Evolutionary conservation across 768 basidiomycete species (phyloP), one percentile per base, ranked within the genome.

Genomic region (Cyclocybe aegerita): DNA sequence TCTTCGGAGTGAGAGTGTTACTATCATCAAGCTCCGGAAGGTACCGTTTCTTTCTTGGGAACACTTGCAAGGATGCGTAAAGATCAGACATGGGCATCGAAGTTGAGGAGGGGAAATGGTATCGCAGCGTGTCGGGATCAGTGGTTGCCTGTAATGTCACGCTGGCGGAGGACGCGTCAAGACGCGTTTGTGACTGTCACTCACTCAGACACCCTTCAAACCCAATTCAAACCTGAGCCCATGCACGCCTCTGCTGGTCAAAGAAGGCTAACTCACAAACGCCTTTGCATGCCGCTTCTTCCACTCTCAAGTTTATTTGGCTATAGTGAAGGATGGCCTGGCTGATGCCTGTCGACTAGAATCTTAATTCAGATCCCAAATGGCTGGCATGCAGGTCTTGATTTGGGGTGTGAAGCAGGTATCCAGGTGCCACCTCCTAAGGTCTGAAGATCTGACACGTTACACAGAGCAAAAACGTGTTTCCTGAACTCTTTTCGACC

Each of bases 1-100:
- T 82, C 71, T 91, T 92, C 45, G 89, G 88, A 0, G 86, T 87
- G 49, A 82, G 66, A 11, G 72, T 70, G 8, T 61, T 65, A 36
- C 81, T 80, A 57, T 83, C 82, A 57, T 85, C 84, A 42, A 72
- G 71, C 49, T 73, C 73, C 16, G 77, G 64, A 33, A 75, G 71
- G 47, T 69, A 69, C 48, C 89, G 81, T 66, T 85, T 88, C 73
- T 89, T 90, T 60, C 64, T 77, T 0, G 86, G 87, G 33, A 88
- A 88, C 43, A 89, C 70, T 39, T 76, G 71, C 16, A 90, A 77
- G 11, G 79, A 67, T 37, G 81, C 68, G 63, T 86, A 87, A 10
- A 86, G 66, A 59, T 81, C 79, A 12, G 83, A 79, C 85, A 87
- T 77, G 39, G 14, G 32, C 29, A 29, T 49, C 47, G 39, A 42